Evolutionary conservation across 768 basidiomycete species (phyloP).

Genomic region (Boletus vinaceobasis): DNA sequence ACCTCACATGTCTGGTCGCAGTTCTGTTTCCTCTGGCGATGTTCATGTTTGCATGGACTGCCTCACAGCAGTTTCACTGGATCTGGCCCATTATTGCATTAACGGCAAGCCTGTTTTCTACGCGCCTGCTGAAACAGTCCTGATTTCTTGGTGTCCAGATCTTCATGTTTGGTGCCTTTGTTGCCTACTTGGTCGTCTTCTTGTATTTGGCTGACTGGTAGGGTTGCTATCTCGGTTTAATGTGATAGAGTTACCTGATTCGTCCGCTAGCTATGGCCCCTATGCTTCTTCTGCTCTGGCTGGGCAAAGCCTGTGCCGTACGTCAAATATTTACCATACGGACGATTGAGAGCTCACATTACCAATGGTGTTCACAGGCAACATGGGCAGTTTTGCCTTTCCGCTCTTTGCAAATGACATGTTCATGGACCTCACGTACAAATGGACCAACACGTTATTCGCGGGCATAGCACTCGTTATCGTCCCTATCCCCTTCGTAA

Average conservation of each 20-base stretch:
- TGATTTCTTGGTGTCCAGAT: slow-evolving; percentile 29
- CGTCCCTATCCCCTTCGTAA: slow-evolving; percentile 55
- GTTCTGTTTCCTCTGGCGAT: slow-evolving; percentile 52
- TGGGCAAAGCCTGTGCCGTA: slow-evolving; percentile 57
- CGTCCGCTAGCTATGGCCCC: slow-evolving; percentile 41
- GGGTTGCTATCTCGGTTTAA: slow-evolving; percentile 3
- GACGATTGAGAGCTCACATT: background rate
- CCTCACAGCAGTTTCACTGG: slow-evolving; percentile 54
- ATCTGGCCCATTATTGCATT: slow-evolving; percentile 36
- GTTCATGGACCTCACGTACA: slow-evolving; percentile 52
- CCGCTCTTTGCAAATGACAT: slow-evolving; percentile 60
- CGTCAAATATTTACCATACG: slow-evolving; percentile 14
- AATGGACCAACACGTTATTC: slow-evolving; percentile 57
- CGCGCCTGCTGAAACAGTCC: background rate
- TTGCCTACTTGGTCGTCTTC: slow-evolving; percentile 54
- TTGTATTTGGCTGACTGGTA: slow-evolving; percentile 61
- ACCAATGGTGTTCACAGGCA: slow-evolving; percentile 34
- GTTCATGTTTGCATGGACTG: slow-evolving; percentile 72
- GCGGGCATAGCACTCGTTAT: slow-evolving; percentile 49
- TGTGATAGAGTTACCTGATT: background rate
- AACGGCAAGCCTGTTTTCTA: background rate
- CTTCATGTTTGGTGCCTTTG: slow-evolving; percentile 48
- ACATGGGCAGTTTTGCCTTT: slow-evolving; percentile 49
- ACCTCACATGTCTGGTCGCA: slow-evolving; percentile 50
- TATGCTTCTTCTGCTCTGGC: slow-evolving; percentile 68